phyloP scores from a whole-genome alignment of 495 filamentous ascomycete genomes.

The Penicillium goetzii region DNA sequence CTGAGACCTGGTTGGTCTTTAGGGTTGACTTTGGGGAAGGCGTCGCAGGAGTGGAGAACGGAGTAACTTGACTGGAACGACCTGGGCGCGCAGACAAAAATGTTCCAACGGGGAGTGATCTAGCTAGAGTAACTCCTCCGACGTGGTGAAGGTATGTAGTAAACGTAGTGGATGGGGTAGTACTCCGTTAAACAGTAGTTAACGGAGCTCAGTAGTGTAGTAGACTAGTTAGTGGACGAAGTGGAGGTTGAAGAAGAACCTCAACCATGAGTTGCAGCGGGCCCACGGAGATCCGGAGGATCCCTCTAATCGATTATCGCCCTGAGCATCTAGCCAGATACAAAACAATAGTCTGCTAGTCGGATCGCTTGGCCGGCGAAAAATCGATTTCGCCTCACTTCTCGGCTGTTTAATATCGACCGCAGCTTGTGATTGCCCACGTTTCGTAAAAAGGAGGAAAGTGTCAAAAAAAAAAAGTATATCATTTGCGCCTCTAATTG shows the following conservation, averaged over 20 bases:
- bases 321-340: not conserved
- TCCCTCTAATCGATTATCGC: constrained; percentile 1
- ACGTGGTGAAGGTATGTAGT: not conserved
- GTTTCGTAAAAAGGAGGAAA: constrained; percentile 9
- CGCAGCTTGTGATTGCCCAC: constrained; percentile 4
- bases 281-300: constrained; percentile 29
- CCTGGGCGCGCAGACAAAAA: not conserved
- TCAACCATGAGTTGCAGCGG: constrained; percentile 20
- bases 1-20: not conserved
- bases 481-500: not conserved
- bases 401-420: constrained; percentile 10
- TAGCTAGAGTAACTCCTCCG: not conserved
- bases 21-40: not conserved
- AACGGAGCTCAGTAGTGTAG: not conserved
- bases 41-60: not conserved
- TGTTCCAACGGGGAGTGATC: not conserved
- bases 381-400: not conserved
- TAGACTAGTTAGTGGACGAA: not conserved
- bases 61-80: not conserved
- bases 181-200: not conserved
- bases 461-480: not conserved
- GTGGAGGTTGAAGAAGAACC: not conserved
- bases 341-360: not conserved
- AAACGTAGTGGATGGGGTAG: not conserved
- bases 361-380: not conserved